phyloP scores from a whole-genome alignment of 106 monocot genomes.

The Dioscorea dumetorum region DNA sequence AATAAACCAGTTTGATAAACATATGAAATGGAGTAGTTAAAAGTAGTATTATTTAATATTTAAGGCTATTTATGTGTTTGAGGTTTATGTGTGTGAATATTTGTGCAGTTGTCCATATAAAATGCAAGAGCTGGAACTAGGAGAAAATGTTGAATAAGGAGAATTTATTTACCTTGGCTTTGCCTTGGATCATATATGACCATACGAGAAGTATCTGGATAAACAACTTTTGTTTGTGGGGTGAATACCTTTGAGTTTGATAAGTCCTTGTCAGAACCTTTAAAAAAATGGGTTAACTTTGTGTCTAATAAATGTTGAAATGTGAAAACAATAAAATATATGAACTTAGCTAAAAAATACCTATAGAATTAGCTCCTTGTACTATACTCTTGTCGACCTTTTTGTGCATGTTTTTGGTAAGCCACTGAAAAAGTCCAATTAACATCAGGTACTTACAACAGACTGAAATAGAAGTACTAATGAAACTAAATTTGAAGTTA shows the following conservation, averaged over 20 bases:
- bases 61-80: too few relatives aligned
- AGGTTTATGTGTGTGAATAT: too few relatives aligned
- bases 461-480: too few relatives aligned
- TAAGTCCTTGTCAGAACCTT: constrained; percentile 29
- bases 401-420: constrained; percentile 60
- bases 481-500: too few relatives aligned
- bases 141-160: too few relatives aligned
- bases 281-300: not conserved
- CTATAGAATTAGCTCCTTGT: constrained; percentile 31
- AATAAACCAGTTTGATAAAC: too few relatives aligned
- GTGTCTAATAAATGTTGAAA: not conserved
- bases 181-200: constrained; percentile 83
- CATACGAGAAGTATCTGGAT: constrained; percentile 86
- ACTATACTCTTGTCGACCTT: constrained; percentile 42
- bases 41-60: too few relatives aligned
- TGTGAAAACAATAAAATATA: not conserved
- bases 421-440: constrained; percentile 49
- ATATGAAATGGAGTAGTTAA: too few relatives aligned
- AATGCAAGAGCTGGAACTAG: too few relatives aligned
- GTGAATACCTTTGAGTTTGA: constrained; percentile 20
- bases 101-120: too few relatives aligned
- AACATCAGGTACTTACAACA: too few relatives aligned
- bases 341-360: constrained; percentile 17
- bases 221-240: constrained; percentile 48
- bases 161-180: constrained; percentile 40